Base-by-base conservation (phyloP, 2,329 filamentous ascomycete genomes). In the Aspergillus pseudotamarii region DNA sequence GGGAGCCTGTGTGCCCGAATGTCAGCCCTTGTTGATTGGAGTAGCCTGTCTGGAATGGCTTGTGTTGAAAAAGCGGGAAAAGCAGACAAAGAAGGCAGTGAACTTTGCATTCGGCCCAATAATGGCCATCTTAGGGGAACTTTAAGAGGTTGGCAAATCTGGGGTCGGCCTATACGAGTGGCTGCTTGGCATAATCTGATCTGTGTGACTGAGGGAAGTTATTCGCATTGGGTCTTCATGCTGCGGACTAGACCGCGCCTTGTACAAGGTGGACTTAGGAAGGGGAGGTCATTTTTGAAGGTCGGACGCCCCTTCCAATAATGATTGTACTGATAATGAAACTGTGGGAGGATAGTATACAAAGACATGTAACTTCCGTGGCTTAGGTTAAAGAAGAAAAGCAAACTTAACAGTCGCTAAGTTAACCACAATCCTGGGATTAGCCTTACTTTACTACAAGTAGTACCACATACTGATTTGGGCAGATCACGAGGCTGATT, bases 41-140 rank as follows among this genome's bases (percentile, higher is more conserved):
- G 43, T 45, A 34, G 21, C 16, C 26, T 26, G 11, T 34, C 21
- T 19, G 34, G 38, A 12, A 57, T 26, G 51, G 51, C 32, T n/a
- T 11, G n/a, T 46, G 6, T 32, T 32, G 34, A 36, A 38, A 45
- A 43, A 14, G 43, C 41, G n/a, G 32, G 36, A 50, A 16, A 45
- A 19, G 23, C 19, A 58, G 59, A 58, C 53, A 58, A 61, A 34
- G 41, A 56, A 28, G 45, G 59, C 36, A 57, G 46, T 51, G 59
- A 57, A 38, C 41, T 46, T 61, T 55, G 34, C 51, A 41, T 50
- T 51, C 4, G 16, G 16, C 21, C 59, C 54, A 53, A 57, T 61
- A 21, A 34, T 48, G 14, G 9, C 21, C 5, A 16, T 41, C 10
- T 26, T 8, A 8, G 30, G 23, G 26, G 56, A 43, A 46, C 26